Base-by-base conservation (phyloP, 805 yeast genomes). In the Sungouiozyma ichnusensis region DNA sequence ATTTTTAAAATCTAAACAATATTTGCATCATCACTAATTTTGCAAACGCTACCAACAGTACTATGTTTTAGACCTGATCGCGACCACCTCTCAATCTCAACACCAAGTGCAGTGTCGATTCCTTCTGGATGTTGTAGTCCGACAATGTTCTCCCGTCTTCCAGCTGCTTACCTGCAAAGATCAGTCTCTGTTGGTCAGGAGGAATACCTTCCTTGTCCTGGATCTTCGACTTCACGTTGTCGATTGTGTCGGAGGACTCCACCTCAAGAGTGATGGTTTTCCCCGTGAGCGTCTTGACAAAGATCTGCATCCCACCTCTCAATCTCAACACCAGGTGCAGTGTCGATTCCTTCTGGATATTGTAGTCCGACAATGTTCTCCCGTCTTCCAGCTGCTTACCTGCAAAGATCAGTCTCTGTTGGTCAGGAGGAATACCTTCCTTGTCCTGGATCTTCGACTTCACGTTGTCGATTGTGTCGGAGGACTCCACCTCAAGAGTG, bases 401-500 rank as follows among this genome's bases (percentile, higher is more conserved):
- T 33, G 84, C 84, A 47, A 77, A 77, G 47, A 77, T 77, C 50
- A 77, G 66, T 68, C 84, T 71, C 55, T 77, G 84, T 60, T 77
- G 83, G 61, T 77, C 83, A 42, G 83, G 82, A 50, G 83, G 83
- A 53, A 77, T 77, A 53, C 83, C 83, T 60, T 77, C 82, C 59
- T 77, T 77, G 58, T 77, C 83, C 63, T 77, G 83, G 47, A 77
- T 77, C 64, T 77, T 77, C 48, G 88, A 74, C 71, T 85, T 86
- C 63, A 87, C 95, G 54, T 85, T 85, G 71, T 86, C 95, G 60
- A 87, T 85, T 45, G 95, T 85, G 73, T 86, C 96, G 37, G 94
- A 84, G 42, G 96, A 85, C 69, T 86, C 95, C 48, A 85, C 95
- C 72, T 87, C 95, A 48, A 85, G 73, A 50, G 95, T 86, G 72